phyloP scores from a whole-genome alignment of 1,139 yeast species.

The Debaryomyces subglobosus region DNA sequence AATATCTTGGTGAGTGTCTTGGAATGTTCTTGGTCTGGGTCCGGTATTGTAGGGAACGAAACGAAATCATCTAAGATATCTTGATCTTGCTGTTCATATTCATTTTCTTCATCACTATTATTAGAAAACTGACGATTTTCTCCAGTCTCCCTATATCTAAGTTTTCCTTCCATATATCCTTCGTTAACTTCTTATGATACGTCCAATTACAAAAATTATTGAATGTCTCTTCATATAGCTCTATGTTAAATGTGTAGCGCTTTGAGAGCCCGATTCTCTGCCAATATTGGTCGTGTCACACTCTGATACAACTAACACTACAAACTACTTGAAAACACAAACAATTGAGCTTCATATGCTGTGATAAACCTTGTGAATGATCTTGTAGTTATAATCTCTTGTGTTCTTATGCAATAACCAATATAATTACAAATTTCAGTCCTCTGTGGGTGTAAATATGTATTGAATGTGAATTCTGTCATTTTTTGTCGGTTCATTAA shows the following conservation, averaged over 20 bases:
- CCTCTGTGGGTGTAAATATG: not conserved
- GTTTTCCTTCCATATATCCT: conserved; percentile 1
- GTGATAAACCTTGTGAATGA: too few relatives aligned
- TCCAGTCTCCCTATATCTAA: not conserved
- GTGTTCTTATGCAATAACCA: too few relatives aligned
- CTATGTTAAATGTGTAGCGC: not conserved
- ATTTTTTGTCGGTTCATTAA: not conserved
- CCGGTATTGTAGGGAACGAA: conserved; percentile 50
- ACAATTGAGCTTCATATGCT: too few relatives aligned
- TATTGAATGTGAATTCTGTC: not conserved
- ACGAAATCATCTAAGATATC: conserved; percentile 33
- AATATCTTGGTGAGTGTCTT: conserved; percentile 37
- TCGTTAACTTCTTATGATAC: not conserved
- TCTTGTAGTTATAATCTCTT: too few relatives aligned
- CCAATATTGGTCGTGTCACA: conserved; percentile 7
- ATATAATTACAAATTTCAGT: too few relatives aligned
- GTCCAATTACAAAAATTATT: not conserved
- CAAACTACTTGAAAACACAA: not conserved
- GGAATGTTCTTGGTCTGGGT: conserved; percentile 41
- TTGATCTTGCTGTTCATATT: not conserved
- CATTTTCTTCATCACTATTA: conserved; percentile 23
- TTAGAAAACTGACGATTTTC: conserved; percentile 9
- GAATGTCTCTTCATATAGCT: not conserved
- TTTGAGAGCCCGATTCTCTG: not conserved
- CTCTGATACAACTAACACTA: not conserved